These are phyloP conservation scores for Suhomyces choctaworum DNA, from an alignment of 1,139 yeast genomes.

Conservation along the genomic window DNA sequence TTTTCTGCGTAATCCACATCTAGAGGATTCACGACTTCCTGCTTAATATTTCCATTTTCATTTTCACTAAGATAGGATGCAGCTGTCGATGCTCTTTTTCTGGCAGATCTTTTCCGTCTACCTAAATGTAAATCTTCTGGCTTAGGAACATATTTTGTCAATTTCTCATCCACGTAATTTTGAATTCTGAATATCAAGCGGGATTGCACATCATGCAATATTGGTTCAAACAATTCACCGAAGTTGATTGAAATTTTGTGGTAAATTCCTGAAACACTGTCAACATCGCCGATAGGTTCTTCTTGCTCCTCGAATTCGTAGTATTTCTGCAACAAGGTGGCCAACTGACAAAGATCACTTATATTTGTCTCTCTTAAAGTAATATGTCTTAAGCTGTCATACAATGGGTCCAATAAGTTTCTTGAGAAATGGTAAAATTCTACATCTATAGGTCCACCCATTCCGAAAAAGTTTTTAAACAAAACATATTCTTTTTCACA, in stretches of 20 bases:
- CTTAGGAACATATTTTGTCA: conserved; percentile 65
- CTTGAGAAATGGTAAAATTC: conserved; percentile 58
- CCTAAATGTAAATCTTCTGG: conserved; percentile 52
- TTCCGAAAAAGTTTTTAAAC: conserved; percentile 53
- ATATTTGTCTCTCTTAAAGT: conserved; percentile 71
- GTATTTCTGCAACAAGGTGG: conserved; percentile 67
- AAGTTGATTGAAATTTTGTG: conserved; percentile 35
- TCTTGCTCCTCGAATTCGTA: conserved; percentile 59
- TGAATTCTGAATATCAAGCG: conserved; percentile 79
- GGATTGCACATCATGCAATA: conserved; percentile 75
- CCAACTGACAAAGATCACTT: conserved; percentile 68
- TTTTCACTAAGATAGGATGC: background rate
- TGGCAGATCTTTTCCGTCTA: conserved; percentile 8
- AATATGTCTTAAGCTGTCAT: conserved; percentile 64
- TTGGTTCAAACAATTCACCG: conserved; percentile 66
- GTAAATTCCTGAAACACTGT: conserved; percentile 5
- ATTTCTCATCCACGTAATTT: conserved; percentile 64
- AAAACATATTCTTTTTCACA: conserved; percentile 62
- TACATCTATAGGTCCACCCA: conserved; percentile 20
- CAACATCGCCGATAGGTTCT: conserved; percentile 5
- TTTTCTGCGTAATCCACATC: conserved; percentile 41
- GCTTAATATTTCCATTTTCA: conserved; percentile 1
- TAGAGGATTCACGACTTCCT: conserved; percentile 16
- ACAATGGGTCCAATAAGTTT: conserved; percentile 69
- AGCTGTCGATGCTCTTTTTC: conserved; percentile 3